These are phyloP conservation scores for Penicillium turbatum DNA, from an alignment of 495 filamentous ascomycete species.

Conservation along the genomic window DNA sequence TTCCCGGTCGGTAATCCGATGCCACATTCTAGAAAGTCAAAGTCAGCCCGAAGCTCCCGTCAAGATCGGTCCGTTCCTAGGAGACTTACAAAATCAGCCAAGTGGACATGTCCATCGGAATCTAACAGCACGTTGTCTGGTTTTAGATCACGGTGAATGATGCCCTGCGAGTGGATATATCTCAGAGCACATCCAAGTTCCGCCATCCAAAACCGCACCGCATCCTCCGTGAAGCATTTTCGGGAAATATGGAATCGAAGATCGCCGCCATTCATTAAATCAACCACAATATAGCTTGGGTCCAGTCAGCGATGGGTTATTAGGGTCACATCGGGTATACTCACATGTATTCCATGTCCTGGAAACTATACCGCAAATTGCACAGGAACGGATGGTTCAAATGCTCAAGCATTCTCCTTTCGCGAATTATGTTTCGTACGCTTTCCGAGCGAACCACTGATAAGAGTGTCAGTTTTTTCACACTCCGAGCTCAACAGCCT, in stretches of 20 bases:
- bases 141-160: conserved; percentile 95
- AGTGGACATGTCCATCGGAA: conserved; percentile 90
- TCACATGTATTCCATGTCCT: conserved; percentile 98
- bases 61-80: neutral
- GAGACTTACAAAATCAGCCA: conserved; percentile 87
- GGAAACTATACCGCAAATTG: conserved; percentile 97
- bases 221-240: conserved; percentile 97
- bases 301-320: conserved; percentile 18
- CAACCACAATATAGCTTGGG: conserved; percentile 88
- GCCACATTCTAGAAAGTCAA: conserved; percentile 75
- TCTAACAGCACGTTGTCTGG: conserved; percentile 95
- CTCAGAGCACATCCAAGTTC: conserved; percentile 87
- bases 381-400: conserved; percentile 97
- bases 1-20: conserved; percentile 82
- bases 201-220: conserved; percentile 93
- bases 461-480: conserved; percentile 1
- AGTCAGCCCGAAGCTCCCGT: neutral
- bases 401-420: conserved; percentile 95
- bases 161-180: conserved; percentile 88
- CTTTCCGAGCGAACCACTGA: conserved; percentile 95
- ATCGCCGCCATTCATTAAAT: conserved; percentile 97
- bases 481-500: neutral
- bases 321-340: conserved; percentile 23
- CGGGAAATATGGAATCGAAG: conserved; percentile 96
- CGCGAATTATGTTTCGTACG: conserved; percentile 95